Base-by-base conservation (phyloP, 371 early-diverging fungal species). In the Apophysomyces ossiformis region DNA sequence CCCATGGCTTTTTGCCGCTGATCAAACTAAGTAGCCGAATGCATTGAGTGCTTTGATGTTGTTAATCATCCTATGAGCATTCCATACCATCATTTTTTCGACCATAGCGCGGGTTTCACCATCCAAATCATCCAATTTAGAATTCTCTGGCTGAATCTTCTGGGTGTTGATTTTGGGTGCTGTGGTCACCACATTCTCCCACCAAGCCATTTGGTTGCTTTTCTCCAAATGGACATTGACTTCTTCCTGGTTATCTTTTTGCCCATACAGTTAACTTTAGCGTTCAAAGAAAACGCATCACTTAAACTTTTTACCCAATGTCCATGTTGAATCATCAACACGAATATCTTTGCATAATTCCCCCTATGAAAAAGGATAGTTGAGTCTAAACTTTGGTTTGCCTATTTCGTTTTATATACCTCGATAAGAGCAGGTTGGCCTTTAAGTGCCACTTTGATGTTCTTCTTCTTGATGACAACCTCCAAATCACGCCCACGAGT, bases 51-150 rank as follows among this genome's bases (percentile, higher is more conserved):
- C 32, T 26, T 37, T 18, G 5, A 37, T 16, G 50, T 7, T 16
- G 3, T 26, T 26, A 2, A 3, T 26, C 11, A 3, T 13, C 45
- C 2, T 16, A 18, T 50, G 21, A 18, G 9, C 18, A 13, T 4
- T 26, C 1, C 61, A 67, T 82, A 87, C 88, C 89, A 91, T 89
- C 92, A 91, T 90, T 62, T 91, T 91, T 65, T 91, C 89, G 38
- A 94, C 95, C 93, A 95, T 93, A 39, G 90, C 82, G 37, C 96
- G 80, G 0, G 97, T 95, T 65, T 96, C 97, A 41, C 93, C 93
- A 74, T 96, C 96, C 69, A 96, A 72, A 68, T 96, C 97, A 38
- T 83, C 75, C 69, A 96, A 75, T 66, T 92, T 92, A 0, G 94
- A 93, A 77, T 95, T 96, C 69, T 95, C 96, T 6, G 97, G 97